These are phyloP conservation scores for Biscutella auriculata DNA, from an alignment of 441 rosid genomes.

Conservation along the genomic window DNA sequence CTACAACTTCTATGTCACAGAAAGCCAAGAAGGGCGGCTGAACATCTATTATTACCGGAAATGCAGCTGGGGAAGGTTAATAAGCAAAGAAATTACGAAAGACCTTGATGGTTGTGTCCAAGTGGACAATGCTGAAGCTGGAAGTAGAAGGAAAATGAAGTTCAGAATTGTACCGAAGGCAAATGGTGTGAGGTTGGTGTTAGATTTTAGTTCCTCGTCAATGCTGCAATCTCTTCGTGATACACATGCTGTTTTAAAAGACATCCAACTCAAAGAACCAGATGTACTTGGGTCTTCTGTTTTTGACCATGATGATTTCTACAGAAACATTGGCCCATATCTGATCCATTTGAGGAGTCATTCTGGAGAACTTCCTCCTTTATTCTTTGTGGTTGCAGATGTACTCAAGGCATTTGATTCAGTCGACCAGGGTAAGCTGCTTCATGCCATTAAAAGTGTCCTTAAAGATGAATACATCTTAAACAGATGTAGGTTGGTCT, in stretches of 20 bases:
- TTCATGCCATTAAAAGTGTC: conserved; percentile 40
- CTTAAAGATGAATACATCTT: conserved; percentile 41
- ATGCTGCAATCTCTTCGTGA: conserved; percentile 47
- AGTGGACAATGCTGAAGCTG: conserved; percentile 37
- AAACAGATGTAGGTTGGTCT: conserved; percentile 37
- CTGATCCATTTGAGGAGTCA: conserved; percentile 41
- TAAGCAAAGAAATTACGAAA: conserved; percentile 26
- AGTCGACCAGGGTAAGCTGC: conserved; percentile 57
- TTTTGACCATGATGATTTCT: conserved; percentile 75
- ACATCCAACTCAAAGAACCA: conserved; percentile 53
- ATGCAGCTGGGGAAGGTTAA: conserved; percentile 53
- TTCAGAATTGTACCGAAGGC: conserved; percentile 64
- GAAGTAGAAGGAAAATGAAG: conserved; percentile 31
- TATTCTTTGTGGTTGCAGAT: conserved; percentile 65
- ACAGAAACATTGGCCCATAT: conserved; percentile 57
- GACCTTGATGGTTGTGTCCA: conserved; percentile 28
- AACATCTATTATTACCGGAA: conserved; percentile 57
- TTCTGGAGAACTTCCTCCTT: conserved; percentile 28
- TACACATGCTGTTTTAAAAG: conserved; percentile 61
- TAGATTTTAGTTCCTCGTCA: conserved; percentile 55
- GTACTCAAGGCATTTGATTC: conserved; percentile 89
- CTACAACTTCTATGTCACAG: conserved; percentile 75
- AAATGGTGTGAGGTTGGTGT: conserved; percentile 57
- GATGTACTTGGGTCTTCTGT: conserved; percentile 68
- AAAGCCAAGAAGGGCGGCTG: conserved; percentile 61